Conservation (phyloP, 164 flowering plant species). For the Protea cynaroides region DNA sequence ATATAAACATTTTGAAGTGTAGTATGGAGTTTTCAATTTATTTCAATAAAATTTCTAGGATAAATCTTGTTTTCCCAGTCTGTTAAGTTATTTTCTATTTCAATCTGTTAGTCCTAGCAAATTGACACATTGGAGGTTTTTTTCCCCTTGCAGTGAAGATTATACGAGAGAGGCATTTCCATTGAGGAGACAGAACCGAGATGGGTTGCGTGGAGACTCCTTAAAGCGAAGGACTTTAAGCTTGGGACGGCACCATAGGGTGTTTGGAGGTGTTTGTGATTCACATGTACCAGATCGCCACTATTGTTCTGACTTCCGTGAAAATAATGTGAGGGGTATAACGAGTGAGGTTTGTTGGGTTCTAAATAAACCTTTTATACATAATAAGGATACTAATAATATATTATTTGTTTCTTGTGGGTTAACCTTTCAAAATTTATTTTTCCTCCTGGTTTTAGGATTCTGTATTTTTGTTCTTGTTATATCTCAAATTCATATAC, state of each 20-base stretch:
- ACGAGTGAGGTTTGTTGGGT: conserved; percentile 49
- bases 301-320: conserved; percentile 33
- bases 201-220: conserved; percentile 26
- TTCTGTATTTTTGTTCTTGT: too few species aligned
- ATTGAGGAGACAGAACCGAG: conserved; percentile 48
- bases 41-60: background rate
- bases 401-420: background rate
- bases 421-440: background rate
- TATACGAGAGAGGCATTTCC: conserved; percentile 42
- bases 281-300: conserved; percentile 31
- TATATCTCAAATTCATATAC: too few species aligned
- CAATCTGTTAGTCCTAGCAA: background rate
- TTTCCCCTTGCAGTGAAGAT: conserved; percentile 51
- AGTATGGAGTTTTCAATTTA: background rate
- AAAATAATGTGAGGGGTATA: conserved; percentile 20
- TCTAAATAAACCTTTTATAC: background rate
- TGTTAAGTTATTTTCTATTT: background rate
- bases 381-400: background rate
- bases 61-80: background rate
- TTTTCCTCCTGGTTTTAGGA: background rate
- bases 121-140: background rate
- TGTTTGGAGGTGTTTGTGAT: conserved; percentile 27
- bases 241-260: conserved; percentile 24
- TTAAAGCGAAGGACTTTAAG: conserved; percentile 31
- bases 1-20: background rate